These are phyloP conservation scores for Fusarium beomiforme DNA, from an alignment of 2,329 filamentous ascomycete genomes.

Conservation along the genomic window DNA sequence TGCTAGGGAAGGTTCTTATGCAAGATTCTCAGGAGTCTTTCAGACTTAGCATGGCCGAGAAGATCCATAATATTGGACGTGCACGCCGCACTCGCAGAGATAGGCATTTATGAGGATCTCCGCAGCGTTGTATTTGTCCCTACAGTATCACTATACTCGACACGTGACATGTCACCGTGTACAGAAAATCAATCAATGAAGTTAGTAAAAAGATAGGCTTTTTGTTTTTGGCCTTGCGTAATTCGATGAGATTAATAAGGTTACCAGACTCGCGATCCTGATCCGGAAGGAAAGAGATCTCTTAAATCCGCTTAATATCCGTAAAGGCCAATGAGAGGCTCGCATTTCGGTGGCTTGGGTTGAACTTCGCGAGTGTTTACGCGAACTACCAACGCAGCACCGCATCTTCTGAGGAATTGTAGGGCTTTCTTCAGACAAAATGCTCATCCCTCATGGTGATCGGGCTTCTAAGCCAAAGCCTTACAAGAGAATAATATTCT, in stretches of 20 bases:
- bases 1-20: background rate
- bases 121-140: too few species aligned
- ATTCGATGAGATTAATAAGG: background rate
- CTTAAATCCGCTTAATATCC: background rate
- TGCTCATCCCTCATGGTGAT: slow-evolving; percentile 10
- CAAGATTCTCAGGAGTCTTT: background rate
- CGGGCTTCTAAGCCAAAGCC: background rate
- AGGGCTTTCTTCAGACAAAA: background rate
- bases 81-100: background rate
- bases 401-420: slow-evolving; percentile 3
- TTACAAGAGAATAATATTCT: slow-evolving; percentile 55
- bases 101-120: background rate
- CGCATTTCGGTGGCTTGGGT: background rate
- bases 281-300: too few species aligned
- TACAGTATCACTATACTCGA: too few species aligned
- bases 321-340: background rate
- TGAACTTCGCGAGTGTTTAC: background rate
- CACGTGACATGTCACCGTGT: too few species aligned
- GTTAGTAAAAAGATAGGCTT: too few species aligned
- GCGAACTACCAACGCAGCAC: background rate
- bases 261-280: background rate
- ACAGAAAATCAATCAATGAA: background rate
- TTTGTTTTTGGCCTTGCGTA: rapidly evolving
- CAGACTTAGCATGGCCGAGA: background rate
- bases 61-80: background rate